phyloP scores from a whole-genome alignment of 2,329 filamentous ascomycete species.

The Aureobasidium sp. region DNA sequence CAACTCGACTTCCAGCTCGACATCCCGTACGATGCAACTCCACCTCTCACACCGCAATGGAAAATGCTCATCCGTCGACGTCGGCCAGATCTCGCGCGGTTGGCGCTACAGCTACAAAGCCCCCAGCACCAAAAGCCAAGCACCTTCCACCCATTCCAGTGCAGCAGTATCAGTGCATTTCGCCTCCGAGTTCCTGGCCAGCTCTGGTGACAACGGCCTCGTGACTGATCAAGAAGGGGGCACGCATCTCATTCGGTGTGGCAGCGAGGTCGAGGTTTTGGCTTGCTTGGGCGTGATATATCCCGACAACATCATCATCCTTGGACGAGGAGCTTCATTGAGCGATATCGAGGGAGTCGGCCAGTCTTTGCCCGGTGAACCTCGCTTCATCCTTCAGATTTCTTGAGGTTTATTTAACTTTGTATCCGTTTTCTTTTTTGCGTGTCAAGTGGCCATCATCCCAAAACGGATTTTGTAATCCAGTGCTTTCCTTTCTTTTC shows the following conservation, averaged over 20 bases:
- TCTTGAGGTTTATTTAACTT: too few relatives aligned
- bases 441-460: too few relatives aligned
- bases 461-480: too few relatives aligned
- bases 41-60: background rate
- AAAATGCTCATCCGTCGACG: background rate
- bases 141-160: too few relatives aligned
- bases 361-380: background rate
- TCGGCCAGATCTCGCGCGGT: conserved; percentile 6
- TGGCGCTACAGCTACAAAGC: conserved; percentile 7
- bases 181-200: background rate
- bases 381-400: background rate
- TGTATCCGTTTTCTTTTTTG: too few relatives aligned
- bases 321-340: background rate
- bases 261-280: background rate
- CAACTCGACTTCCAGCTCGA: background rate
- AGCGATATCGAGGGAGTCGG: background rate
- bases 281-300: background rate
- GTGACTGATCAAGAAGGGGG: background rate
- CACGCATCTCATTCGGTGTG: background rate
- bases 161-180: background rate
- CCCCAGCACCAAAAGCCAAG: too few relatives aligned
- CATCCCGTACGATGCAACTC: background rate
- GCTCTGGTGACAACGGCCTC: background rate
- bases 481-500: too few relatives aligned
- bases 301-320: conserved; percentile 2